These are phyloP conservation scores for Penicillium salamii DNA, from an alignment of 495 filamentous ascomycete genomes.

Conservation along the genomic window DNA sequence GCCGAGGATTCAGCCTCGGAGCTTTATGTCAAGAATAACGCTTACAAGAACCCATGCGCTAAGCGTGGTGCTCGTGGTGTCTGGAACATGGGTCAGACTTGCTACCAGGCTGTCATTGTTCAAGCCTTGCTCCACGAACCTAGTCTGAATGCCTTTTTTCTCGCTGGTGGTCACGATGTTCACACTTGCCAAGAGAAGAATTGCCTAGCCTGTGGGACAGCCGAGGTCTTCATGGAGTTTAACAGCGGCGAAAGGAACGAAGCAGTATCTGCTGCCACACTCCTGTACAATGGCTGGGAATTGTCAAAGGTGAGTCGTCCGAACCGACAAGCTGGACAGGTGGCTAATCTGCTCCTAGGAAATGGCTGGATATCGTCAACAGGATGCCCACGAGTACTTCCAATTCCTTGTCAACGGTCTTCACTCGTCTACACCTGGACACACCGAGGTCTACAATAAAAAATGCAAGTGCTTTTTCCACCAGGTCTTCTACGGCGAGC, in stretches of 20 bases:
- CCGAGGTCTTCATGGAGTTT: constrained; percentile 89
- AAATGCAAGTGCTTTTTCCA: constrained; percentile 84
- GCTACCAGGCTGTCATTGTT: constrained; percentile 88
- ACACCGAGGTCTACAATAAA: constrained; percentile 52
- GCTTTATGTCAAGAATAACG: constrained; percentile 42
- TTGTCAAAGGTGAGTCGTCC: constrained; percentile 17
- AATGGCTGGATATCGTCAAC: constrained; percentile 87
- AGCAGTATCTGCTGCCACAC: constrained; percentile 77
- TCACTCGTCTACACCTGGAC: constrained; percentile 49
- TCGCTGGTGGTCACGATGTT: constrained; percentile 76
- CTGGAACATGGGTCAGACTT: constrained; percentile 90
- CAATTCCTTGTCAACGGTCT: constrained; percentile 87
- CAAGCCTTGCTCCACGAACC: constrained; percentile 89
- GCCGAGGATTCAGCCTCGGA: constrained; percentile 35
- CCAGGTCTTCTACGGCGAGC: constrained; percentile 81
- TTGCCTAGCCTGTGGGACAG: constrained; percentile 83
- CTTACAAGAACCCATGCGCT: constrained; percentile 41
- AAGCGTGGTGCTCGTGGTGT: constrained; percentile 71
- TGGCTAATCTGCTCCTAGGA: constrained; percentile 54
- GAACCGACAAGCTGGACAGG: neutral
- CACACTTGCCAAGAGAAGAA: constrained; percentile 54
- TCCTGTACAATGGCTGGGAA: constrained; percentile 51
- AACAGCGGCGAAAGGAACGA: constrained; percentile 77
- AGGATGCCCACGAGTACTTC: constrained; percentile 94
- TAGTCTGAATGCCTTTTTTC: constrained; percentile 78